These are phyloP conservation scores for Blumeria graminis DNA, from an alignment of 2,329 filamentous ascomycete genomes.

Conservation along the genomic window DNA sequence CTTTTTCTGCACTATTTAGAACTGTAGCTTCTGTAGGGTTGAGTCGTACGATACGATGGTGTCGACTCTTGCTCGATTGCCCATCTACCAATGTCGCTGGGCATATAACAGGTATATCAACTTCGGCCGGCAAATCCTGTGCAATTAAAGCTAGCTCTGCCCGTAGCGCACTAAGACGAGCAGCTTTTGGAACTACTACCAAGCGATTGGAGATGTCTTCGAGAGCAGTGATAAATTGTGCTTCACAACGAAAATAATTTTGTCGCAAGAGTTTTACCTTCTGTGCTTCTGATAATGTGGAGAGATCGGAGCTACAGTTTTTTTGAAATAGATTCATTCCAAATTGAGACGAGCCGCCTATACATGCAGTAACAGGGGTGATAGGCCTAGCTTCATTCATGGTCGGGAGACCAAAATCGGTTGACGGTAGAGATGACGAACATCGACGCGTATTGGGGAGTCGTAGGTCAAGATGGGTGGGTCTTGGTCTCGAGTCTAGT, in stretches of 20 bases:
- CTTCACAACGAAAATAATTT: conserved; percentile 65
- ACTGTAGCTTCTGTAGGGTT: conserved; percentile 70
- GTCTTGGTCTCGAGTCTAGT: conserved; percentile 10
- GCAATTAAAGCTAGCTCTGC: conserved; percentile 62
- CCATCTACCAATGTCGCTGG: conserved; percentile 51
- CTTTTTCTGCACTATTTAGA: conserved; percentile 66
- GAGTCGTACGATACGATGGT: conserved; percentile 61
- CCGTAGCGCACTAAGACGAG: conserved; percentile 54
- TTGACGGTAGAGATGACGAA: conserved; percentile 41
- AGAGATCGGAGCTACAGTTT: conserved; percentile 30
- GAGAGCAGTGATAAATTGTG: conserved; percentile 55
- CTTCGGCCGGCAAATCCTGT: conserved; percentile 59
- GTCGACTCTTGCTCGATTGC: conserved; percentile 47
- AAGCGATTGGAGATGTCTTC: conserved; percentile 71
- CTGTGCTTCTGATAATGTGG: conserved; percentile 37
- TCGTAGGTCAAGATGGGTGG: conserved; percentile 12
- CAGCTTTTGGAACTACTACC: conserved; percentile 58
- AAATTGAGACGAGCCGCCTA: conserved; percentile 24
- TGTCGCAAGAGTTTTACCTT: conserved; percentile 51
- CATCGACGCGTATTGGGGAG: conserved; percentile 35
- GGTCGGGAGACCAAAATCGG: conserved; percentile 30
- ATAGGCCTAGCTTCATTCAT: conserved; percentile 25
- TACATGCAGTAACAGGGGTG: conserved; percentile 32
- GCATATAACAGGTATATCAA: conserved; percentile 64
- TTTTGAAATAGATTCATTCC: conserved; percentile 32